A percentile compares a stretch with the other conserved stretches of the same genome.
phyloP scores from a whole-genome alignment of 129 eudicot genomes.

The Tagetes erecta region DNA sequence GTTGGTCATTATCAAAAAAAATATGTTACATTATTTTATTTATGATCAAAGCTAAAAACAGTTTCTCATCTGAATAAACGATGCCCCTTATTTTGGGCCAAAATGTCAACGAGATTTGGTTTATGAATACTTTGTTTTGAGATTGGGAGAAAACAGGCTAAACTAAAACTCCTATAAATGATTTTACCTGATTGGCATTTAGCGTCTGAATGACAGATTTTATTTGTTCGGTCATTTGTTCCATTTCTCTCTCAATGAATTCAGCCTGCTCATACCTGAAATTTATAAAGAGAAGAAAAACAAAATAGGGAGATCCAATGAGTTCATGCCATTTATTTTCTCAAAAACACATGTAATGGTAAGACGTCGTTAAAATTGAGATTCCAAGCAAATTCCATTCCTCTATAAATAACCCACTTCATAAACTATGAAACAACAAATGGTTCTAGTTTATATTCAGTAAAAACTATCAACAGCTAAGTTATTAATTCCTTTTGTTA shows the following conservation, averaged over 20 bases:
- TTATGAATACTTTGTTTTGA: neutral
- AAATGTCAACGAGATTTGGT: neutral
- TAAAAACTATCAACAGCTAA: neutral
- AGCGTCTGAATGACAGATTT: conserved; percentile 78
- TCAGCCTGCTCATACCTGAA: conserved; percentile 97
- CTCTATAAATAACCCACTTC: neutral
- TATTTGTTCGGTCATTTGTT: conserved; percentile 80
- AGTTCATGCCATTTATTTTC: neutral
- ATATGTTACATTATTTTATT: neutral
- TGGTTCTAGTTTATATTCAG: conserved; percentile 2
- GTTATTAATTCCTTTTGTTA: neutral
- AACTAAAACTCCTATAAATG: neutral
- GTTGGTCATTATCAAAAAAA: neutral
- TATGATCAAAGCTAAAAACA: neutral
- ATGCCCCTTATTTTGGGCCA: neutral
- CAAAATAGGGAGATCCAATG: neutral
- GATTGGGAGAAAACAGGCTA: neutral
- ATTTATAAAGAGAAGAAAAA: neutral
- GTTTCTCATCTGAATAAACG: neutral
- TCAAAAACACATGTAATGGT: neutral
- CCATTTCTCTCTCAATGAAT: conserved; percentile 83
- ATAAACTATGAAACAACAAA: neutral
- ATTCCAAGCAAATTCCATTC: neutral
- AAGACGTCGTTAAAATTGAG: neutral
- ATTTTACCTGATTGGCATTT: conserved; percentile 72